Evolutionary conservation across 2,329 filamentous ascomycete genomes (phyloP).

Genomic region (Fusarium avenaceum): DNA sequence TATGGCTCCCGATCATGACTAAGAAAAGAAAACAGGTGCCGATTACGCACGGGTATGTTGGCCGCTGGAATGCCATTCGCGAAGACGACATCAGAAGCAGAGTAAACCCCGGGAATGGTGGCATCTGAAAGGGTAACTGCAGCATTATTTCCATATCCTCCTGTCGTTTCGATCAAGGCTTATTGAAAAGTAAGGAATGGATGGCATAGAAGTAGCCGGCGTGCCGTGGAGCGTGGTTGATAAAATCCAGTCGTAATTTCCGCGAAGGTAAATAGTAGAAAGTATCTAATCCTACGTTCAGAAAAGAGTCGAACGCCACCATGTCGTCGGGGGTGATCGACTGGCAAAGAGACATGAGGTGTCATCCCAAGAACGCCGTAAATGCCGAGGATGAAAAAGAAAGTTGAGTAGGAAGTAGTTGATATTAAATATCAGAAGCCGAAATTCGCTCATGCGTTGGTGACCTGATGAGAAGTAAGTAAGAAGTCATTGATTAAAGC

Average conservation of each 20-base stretch:
- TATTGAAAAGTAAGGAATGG: conserved; percentile 54
- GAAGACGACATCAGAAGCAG: conserved; percentile 15
- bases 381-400: conserved; percentile 53
- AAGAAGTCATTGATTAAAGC: neutral
- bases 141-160: conserved; percentile 41
- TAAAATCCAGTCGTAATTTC: conserved; percentile 52
- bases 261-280: conserved; percentile 47
- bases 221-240: conserved; percentile 47
- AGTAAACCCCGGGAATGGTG: conserved; percentile 13
- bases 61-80: conserved; percentile 22
- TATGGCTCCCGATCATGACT: conserved; percentile 38
- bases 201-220: conserved; percentile 55
- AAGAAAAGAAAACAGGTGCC: conserved; percentile 40
- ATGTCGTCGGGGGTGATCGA: conserved; percentile 52
- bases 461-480: conserved; percentile 60
- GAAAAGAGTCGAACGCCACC: conserved; percentile 55
- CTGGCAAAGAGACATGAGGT: conserved; percentile 56
- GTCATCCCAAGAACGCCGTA: conserved; percentile 59
- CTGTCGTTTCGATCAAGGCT: conserved; percentile 48
- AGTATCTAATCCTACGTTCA: conserved; percentile 56
- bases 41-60: conserved; percentile 41
- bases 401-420: conserved; percentile 14
- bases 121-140: conserved; percentile 26
- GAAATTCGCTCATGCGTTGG: conserved; percentile 65
- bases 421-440: conserved; percentile 27